Conservation (phyloP, 805 yeast genomes). For the Zygoascus flipseniorum region DNA sequence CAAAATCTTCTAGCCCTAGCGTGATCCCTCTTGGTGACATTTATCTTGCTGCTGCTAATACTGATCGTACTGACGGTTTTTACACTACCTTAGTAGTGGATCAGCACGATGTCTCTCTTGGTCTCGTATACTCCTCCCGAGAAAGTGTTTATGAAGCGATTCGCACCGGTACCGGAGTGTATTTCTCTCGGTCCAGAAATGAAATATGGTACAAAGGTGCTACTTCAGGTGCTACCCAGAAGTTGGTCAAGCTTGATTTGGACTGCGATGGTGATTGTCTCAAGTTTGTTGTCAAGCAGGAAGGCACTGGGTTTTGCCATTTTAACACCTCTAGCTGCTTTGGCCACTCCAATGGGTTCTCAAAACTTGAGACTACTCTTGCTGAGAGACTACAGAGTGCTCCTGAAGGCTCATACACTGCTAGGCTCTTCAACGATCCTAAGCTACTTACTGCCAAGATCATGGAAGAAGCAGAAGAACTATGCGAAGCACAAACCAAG, state of each 20-base stretch:
- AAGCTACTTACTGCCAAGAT: slow-evolving; percentile 70
- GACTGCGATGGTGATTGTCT: slow-evolving; percentile 94
- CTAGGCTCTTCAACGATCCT: slow-evolving; percentile 74
- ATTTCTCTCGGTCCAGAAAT: slow-evolving; percentile 70
- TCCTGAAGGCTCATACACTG: slow-evolving; percentile 92
- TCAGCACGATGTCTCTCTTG: slow-evolving; percentile 60
- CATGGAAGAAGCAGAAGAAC: slow-evolving; percentile 93
- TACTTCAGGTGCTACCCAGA: slow-evolving; percentile 93
- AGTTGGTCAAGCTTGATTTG: slow-evolving; percentile 50
- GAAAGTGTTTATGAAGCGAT: slow-evolving; percentile 80
- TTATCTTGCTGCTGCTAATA: slow-evolving; percentile 45
- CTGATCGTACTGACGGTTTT: slow-evolving; percentile 83
- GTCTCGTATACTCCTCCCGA: slow-evolving; percentile 81
- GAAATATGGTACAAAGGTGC: slow-evolving; percentile 96
- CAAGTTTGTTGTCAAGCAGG: slow-evolving; percentile 76
- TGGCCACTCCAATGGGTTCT: slow-evolving; percentile 58
- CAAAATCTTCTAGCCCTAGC: slow-evolving; percentile 8
- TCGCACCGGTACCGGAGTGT: slow-evolving; percentile 76
- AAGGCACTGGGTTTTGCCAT: slow-evolving; percentile 91
- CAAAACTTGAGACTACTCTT: slow-evolving; percentile 59
- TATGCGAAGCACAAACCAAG: slow-evolving; percentile 67
- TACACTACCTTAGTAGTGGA: slow-evolving; percentile 79
- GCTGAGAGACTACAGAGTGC: slow-evolving; percentile 55
- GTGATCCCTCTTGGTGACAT: slow-evolving; percentile 34
- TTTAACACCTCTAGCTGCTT: slow-evolving; percentile 75